phyloP scores from a whole-genome alignment of 768 basidiomycete genomes.

The Agrocybe praecox region DNA sequence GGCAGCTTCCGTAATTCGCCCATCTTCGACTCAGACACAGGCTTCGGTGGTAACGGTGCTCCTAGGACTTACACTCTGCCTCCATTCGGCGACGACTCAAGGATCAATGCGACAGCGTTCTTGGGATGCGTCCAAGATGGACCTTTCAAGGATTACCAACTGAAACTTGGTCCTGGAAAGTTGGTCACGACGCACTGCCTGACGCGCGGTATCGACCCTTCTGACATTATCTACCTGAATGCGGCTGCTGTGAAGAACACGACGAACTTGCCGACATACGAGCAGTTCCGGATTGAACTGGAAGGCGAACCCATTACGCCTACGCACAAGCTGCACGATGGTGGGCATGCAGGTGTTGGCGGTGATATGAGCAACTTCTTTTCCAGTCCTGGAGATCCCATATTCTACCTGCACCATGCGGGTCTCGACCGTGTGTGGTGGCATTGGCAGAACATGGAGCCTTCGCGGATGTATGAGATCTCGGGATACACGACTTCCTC shows the following conservation, averaged over 20 bases:
- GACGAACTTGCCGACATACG: conserved; percentile 28
- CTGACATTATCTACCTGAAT: conserved; percentile 20
- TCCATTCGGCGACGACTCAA: conserved; percentile 17
- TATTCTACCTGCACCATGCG: conserved; percentile 31
- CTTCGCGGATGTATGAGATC: conserved; percentile 30
- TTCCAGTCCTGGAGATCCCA: conserved; percentile 35
- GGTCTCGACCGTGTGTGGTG: conserved; percentile 44
- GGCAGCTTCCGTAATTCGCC: conserved; percentile 29
- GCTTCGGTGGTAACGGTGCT: conserved; percentile 34
- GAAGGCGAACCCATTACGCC: conserved; percentile 29
- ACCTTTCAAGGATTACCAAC: conserved; percentile 34
- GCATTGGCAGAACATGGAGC: conserved; percentile 33
- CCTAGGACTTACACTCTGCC: conserved; percentile 24
- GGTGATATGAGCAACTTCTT: conserved; percentile 36
- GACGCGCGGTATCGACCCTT: conserved; percentile 32
- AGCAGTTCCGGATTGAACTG: conserved; percentile 36
- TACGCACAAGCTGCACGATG: conserved; percentile 34
- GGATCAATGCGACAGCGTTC: conserved; percentile 13
- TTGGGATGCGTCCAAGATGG: conserved; percentile 33
- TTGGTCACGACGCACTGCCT: conserved; percentile 34
- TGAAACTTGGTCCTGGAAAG: conserved; percentile 36
- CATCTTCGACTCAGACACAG: conserved; percentile 30
- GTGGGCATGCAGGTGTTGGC: conserved; percentile 36
- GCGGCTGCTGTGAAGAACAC: conserved; percentile 24
- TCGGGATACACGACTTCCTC: conserved; percentile 32